Conservation (phyloP, 2,329 filamentous ascomycete species). For the Neonectria faginata region DNA sequence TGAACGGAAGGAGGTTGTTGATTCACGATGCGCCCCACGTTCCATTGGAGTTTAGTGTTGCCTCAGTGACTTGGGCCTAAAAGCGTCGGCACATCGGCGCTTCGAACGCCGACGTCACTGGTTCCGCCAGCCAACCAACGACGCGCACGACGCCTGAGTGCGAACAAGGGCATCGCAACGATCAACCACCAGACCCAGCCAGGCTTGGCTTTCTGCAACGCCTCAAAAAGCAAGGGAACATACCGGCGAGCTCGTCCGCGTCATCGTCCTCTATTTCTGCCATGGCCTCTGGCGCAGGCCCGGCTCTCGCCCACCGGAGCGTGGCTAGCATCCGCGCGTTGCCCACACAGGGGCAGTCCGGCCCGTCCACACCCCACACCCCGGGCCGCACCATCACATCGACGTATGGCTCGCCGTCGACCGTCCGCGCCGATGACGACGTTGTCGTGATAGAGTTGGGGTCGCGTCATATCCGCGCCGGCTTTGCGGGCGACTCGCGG, state of each 20-base stretch:
- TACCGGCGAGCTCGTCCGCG: slow-evolving; percentile 5
- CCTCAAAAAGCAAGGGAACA: slow-evolving; percentile 7
- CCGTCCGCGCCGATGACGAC: slow-evolving; percentile 83
- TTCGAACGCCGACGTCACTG: slow-evolving; percentile 39
- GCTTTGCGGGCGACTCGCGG: slow-evolving; percentile 85
- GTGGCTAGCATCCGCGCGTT: slow-evolving; percentile 68
- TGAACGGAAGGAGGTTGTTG: slow-evolving; percentile 33
- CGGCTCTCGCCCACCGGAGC: slow-evolving; percentile 66
- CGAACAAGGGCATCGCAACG: slow-evolving; percentile 30
- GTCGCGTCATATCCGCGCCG: slow-evolving; percentile 80
- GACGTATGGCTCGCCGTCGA: slow-evolving; percentile 68
- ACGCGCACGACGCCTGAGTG: slow-evolving; percentile 32
- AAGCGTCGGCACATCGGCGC: slow-evolving; percentile 45
- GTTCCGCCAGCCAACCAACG: slow-evolving; percentile 40
- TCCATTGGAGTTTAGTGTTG: slow-evolving; percentile 49
- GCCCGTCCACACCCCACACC: slow-evolving; percentile 68
- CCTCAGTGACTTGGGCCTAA: slow-evolving; percentile 32
- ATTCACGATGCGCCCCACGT: slow-evolving; percentile 42
- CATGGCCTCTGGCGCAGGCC: slow-evolving; percentile 60
- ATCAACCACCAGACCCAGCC: slow-evolving; percentile 28
- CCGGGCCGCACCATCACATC: slow-evolving; percentile 67
- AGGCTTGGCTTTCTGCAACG: slow-evolving; percentile 17
- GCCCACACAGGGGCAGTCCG: slow-evolving; percentile 49
- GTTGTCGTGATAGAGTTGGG: slow-evolving; percentile 86
- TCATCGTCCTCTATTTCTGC: slow-evolving; percentile 6